Evolutionary conservation across 176 grass and related monocot species (phyloP).

Genomic region (Calamus simplicifolius): DNA sequence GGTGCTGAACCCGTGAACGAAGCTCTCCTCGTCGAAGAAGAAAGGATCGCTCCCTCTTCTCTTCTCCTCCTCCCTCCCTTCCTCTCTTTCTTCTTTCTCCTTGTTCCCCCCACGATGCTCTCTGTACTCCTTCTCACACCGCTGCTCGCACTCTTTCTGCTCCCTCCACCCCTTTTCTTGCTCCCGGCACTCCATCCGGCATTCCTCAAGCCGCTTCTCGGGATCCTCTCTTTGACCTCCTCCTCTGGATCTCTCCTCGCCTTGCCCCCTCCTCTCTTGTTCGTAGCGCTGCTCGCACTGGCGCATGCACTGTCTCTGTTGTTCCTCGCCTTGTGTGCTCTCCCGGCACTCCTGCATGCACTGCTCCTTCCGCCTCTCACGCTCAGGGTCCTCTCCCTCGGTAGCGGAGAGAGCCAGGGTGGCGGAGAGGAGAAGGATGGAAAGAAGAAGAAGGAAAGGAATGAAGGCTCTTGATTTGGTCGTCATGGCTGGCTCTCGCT

Average conservation of each 20-base stretch:
- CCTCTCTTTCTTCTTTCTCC: not conserved
- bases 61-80: not conserved
- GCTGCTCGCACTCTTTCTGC: no score
- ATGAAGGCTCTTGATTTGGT: not conserved
- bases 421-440: conserved; percentile 25
- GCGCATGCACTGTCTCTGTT: conserved; percentile 7
- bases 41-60: conserved; percentile 27
- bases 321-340: conserved; percentile 5
- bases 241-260: not conserved
- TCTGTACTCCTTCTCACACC: no score
- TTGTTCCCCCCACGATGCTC: no score
- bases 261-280: conserved; percentile 9
- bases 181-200: not conserved
- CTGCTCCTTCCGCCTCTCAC: conserved; percentile 7
- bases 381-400: not conserved
- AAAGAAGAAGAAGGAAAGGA: conserved; percentile 25
- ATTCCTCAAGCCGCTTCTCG: not conserved
- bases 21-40: conserved; percentile 50
- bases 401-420: conserved; percentile 15
- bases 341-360: conserved; percentile 25
- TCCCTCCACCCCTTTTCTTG: not conserved
- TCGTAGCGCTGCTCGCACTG: not conserved
- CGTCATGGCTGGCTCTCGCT: conserved; percentile 20
- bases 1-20: conserved; percentile 18
- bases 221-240: not conserved